Conservation (phyloP, 1,284 basidiomycete species). For the Leccinum variabile region DNA sequence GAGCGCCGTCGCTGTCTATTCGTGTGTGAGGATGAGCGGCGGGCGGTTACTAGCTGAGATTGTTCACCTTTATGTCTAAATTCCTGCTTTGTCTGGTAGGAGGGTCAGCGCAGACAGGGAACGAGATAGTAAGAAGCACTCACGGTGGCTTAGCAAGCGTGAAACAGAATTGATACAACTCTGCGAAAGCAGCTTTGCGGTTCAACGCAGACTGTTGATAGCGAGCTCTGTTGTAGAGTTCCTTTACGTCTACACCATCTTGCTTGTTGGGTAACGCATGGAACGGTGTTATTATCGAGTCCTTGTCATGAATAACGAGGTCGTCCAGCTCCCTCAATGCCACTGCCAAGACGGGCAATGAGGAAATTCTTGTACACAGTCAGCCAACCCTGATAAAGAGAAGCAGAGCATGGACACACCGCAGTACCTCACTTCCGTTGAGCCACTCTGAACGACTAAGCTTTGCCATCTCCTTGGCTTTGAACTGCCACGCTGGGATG, state of each 20-base stretch:
- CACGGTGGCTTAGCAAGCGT: constrained; percentile 63
- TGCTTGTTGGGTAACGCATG: constrained; percentile 38
- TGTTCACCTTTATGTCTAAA: constrained; percentile 68
- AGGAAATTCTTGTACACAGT: constrained; percentile 52
- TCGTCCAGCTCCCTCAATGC: constrained; percentile 62
- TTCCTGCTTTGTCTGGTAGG: constrained; percentile 60
- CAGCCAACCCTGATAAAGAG: constrained; percentile 4
- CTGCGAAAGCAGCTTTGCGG: constrained; percentile 52
- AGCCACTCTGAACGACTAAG: constrained; percentile 66
- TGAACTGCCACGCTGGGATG: constrained; percentile 70
- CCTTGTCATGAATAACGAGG: constrained; percentile 54
- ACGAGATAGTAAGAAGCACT: constrained; percentile 34
- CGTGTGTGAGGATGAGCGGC: constrained; percentile 13
- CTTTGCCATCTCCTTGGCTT: constrained; percentile 67
- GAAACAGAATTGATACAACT: constrained; percentile 71
- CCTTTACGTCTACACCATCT: constrained; percentile 22
- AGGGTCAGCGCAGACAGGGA: constrained; percentile 5
- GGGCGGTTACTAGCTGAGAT: neutral
- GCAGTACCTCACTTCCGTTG: constrained; percentile 53
- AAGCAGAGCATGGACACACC: constrained; percentile 42
- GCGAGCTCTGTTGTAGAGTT: constrained; percentile 55
- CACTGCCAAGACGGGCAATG: constrained; percentile 47
- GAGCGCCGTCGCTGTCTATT: constrained; percentile 65
- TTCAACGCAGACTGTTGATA: constrained; percentile 54
- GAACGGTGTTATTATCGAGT: constrained; percentile 30